phyloP scores from a whole-genome alignment of 2,329 filamentous ascomycete species.

The Sclerotinia spermophila region DNA sequence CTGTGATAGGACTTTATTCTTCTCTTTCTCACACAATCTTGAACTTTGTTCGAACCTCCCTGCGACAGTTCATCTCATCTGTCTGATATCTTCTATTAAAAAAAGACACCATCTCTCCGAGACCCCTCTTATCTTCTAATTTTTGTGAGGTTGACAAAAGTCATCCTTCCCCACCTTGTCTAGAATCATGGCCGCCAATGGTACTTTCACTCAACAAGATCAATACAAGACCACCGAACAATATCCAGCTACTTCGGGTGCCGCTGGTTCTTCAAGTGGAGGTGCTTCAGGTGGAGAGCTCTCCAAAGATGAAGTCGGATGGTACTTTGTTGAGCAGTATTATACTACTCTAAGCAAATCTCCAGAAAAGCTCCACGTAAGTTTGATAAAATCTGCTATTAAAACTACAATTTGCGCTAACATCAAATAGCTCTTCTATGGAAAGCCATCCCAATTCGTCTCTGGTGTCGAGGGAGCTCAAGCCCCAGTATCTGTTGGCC shows the following conservation, averaged over 20 bases:
- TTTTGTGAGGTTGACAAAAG: conserved; percentile 28
- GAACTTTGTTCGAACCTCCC: conserved; percentile 17
- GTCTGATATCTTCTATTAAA: background rate
- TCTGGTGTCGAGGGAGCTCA: conserved; percentile 89
- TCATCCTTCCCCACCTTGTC: conserved; percentile 24
- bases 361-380: conserved; percentile 84
- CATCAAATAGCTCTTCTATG: conserved; percentile 73
- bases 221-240: conserved; percentile 38
- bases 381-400: conserved; percentile 32
- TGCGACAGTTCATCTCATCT: conserved; percentile 20
- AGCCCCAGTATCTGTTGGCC: conserved; percentile 79
- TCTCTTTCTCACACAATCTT: background rate
- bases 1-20: conserved; percentile 32
- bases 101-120: conserved; percentile 1
- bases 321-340: conserved; percentile 99
- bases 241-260: conserved; percentile 36
- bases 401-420: conserved; percentile 21
- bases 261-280: conserved; percentile 32
- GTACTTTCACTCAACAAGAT: conserved; percentile 37
- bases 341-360: conserved; percentile 95
- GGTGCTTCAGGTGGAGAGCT: conserved; percentile 46
- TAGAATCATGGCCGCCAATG: conserved; percentile 37
- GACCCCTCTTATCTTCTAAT: conserved; percentile 21
- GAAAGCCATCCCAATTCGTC: conserved; percentile 92
- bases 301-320: conserved; percentile 91